Base-by-base conservation (phyloP, 306 rosid genomes). In the Senna siamea region DNA sequence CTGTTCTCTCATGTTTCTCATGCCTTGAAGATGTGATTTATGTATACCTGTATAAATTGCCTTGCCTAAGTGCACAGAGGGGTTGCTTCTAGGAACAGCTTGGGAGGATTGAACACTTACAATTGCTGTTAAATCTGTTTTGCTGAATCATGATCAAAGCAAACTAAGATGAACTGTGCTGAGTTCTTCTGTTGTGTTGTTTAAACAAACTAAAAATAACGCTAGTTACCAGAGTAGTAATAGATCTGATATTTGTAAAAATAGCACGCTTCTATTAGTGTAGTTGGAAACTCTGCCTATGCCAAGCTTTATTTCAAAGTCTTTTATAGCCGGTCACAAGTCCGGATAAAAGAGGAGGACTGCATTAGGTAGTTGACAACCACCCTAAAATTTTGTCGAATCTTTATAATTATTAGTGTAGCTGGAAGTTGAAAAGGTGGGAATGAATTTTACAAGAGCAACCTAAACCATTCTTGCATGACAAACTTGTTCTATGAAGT, bases 401-500 rank as follows among this genome's bases (percentile, higher is more conserved):
- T n/a, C n/a, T n/a, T n/a, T n/a, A n/a, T n/a, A n/a, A n/a, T n/a
- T n/a, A n/a, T n/a, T n/a, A n/a, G n/a, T n/a, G n/a, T n/a, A n/a
- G n/a, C n/a, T n/a, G n/a, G n/a, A n/a, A n/a, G n/a, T n/a, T 7
- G 50, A 2, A 60, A 32, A 5, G 18, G 18, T 68, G 53, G 22
- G 44, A 69, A 61, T 69, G 38, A 69, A 66, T 44, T 47, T 8
- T 43, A 6, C 44, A 54, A 75, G 19, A 69, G 69, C 34, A 69
- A 61, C 30, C 48, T 61, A 9, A 38, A 26, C 13, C 57, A 47
- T 32, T 13, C 62, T 14, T 7, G 34, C 41, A 9, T 72, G 64
- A 68, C 71, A 41, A 60, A 56, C 74, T 14, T 82, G 20, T 19
- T 58, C 38, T 13, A 37, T 61, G 44, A 59, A 65, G 55, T 66